Base-by-base conservation (phyloP, 495 filamentous ascomycete genomes). In the Aspergillus bertholletiae region DNA sequence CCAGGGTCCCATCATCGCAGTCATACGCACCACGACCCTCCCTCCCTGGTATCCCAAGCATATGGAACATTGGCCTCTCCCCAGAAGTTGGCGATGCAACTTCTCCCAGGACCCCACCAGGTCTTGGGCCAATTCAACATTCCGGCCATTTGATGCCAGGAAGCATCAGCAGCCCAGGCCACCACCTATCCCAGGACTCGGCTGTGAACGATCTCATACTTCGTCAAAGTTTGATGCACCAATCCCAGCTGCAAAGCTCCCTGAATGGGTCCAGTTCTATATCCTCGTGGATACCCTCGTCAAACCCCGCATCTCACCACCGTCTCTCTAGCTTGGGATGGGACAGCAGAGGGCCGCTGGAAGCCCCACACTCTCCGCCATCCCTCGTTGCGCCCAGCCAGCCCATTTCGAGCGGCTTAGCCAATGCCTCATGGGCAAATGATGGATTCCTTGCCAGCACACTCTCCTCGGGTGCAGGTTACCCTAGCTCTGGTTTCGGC, bases 11-110 rank as follows among this genome's bases (percentile, higher is more conserved):
- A 7, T 61, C 61, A 8, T 58, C 71, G 20, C 72, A 71, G 45
- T 67, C 68, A 15, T 78, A 70, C 50, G 68, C 67, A 1, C 67
- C 74, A 1, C 54, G 67, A 7, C 64, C 68, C 15, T 27, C 68
- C 9, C 64, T 78, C 17, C 69, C 71, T 46, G 63, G 61, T n/a
- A 58, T 76, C 12, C 70, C 70, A 8, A 80, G 72, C 49, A 80
- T 81, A 44, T 77, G 71, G 74, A 80, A 74, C 48, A 74, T 73
- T 0, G 67, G 63, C 37, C 70, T 72, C 39, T 67, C 62, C 6
- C 66, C 62, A 27, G 67, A 54, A 57, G 55, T 58, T 26, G 57
- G 53, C 22, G 70, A 75, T 30, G 57, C 56, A 20, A 48, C 64
- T 17, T 69, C 72, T 28, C 71, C 74, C 3, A 55, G 69, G 13